Percentiles rank a stretch among this genome's conserved stretches.
Evolutionary conservation across 257 asterid genomes (phyloP).

Genomic region (Gardenia jasminoides): DNA sequence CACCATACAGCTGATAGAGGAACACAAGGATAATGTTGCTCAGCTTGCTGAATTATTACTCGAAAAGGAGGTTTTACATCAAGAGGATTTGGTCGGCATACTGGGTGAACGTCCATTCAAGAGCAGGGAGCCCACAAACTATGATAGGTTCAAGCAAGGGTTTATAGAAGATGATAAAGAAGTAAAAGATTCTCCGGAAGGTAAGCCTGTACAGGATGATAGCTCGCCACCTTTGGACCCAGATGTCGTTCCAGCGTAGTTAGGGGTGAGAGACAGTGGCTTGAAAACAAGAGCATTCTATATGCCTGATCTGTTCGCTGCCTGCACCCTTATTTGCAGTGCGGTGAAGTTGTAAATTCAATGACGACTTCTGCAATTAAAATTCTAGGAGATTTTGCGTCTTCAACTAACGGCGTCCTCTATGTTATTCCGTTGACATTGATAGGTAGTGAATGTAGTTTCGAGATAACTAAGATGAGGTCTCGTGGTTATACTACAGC

Average conservation of each 20-base stretch:
- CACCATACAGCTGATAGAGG: slow-evolving; percentile 62
- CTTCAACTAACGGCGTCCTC: background rate
- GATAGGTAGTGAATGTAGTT: background rate
- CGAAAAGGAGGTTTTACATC: slow-evolving; percentile 83
- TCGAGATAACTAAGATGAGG: background rate
- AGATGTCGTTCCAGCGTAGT: slow-evolving; percentile 41
- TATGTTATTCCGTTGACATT: background rate
- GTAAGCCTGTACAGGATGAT: slow-evolving; percentile 33
- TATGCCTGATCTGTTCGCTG: background rate
- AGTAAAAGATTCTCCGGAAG: slow-evolving; percentile 20
- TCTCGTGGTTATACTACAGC: background rate
- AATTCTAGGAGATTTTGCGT: background rate
- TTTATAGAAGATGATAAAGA: slow-evolving; percentile 39
- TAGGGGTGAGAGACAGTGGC: slow-evolving; percentile 9
- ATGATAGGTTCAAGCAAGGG: slow-evolving; percentile 66
- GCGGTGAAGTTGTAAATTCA: slow-evolving; percentile 2
- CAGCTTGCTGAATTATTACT: slow-evolving; percentile 70
- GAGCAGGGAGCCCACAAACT: slow-evolving; percentile 56
- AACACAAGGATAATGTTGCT: slow-evolving; percentile 67
- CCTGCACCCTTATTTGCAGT: slow-evolving; percentile 18
- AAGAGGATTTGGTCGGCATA: slow-evolving; percentile 65
- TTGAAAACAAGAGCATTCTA: slow-evolving; percentile 21
- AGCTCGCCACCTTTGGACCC: slow-evolving; percentile 51
- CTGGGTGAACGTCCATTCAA: slow-evolving; percentile 76
- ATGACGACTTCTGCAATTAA: background rate